Evolutionary conservation across 176 grass and related monocot species (phyloP).

Genomic region (Carex myosuroides): DNA sequence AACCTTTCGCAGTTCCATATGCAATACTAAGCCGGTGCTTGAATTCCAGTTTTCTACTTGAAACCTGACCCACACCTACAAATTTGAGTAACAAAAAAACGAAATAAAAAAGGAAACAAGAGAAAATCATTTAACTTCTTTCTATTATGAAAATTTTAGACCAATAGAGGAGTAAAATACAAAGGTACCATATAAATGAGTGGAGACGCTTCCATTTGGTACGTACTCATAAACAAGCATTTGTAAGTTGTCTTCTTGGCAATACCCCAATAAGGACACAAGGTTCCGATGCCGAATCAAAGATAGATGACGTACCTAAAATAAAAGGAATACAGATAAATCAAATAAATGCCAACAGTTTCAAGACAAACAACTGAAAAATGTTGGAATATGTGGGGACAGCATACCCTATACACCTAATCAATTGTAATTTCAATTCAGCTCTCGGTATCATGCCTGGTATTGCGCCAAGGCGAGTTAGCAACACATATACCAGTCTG

Average conservation of each 20-base stretch:
- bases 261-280: conserved; percentile 86
- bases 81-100: not conserved
- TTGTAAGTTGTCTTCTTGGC: conserved; percentile 68
- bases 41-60: conserved; percentile 67
- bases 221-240: conserved; percentile 97
- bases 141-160: not conserved
- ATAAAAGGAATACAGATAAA: conserved; percentile 4
- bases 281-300: conserved; percentile 71
- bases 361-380: not conserved
- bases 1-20: conserved; percentile 87
- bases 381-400: not conserved
- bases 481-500: not conserved
- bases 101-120: not conserved
- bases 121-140: not conserved
- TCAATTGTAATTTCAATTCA: not conserved
- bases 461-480: too few species aligned
- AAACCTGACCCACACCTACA: conserved; percentile 37
- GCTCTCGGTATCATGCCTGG: not conserved
- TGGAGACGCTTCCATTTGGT: conserved; percentile 72
- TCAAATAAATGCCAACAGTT: not conserved
- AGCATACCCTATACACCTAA: not conserved
- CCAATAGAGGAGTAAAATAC: not conserved
- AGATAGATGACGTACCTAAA: conserved; percentile 55
- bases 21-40: conserved; percentile 95
- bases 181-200: conserved; percentile 76